Evolutionary conservation across 345 rosid species (phyloP), one percentile per base, ranked within the genome.

Genomic region (Citrus mangshanensis): DNA sequence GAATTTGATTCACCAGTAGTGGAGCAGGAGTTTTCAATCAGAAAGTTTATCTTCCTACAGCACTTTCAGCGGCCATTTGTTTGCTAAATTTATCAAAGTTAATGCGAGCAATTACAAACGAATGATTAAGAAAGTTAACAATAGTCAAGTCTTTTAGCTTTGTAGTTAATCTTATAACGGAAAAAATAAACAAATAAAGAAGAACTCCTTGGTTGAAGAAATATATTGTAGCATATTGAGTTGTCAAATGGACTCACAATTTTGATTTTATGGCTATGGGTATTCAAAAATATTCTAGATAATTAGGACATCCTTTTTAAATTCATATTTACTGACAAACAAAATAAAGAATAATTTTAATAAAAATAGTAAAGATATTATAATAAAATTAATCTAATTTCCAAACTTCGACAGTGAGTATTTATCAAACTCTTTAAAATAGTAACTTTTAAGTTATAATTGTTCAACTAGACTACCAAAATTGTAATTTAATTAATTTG

Each of bases 381-480:
- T 13, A 46, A 12, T 46, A 13, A 46, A 46, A 46, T 46, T 46
- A 46, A 13, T 0, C 1, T 3, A 13, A 46, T 1, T 46, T 46
- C 18, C 5, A 46, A 42, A 42, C 4, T 10, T 42, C 16, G 0
- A 42, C 16, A 12, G 1, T 42, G 16, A 42, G 0, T 42, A 42
- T 42, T 12, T 42, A 12, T 3, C 16, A 42, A 42, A 42, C 0
- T 0, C 49, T 42, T 2, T 42, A 42, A 12, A 1, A 42, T 3
- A 42, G 0, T 42, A 42, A 10, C 0, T 42, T 42, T 42, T 42
- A 42, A 42, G 0, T 0, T 42, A 42, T 0, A 10, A 0, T 12
- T 42, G 4, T 42, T 42, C 16, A 42, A 42, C 1, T 1, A 42
- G 1, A 12, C 1, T 42, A 10, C 14, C 4, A 42, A 3, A 46